Evolutionary conservation across 2,329 filamentous ascomycete species (phyloP).

Genomic region (Fusarium torulosum): DNA sequence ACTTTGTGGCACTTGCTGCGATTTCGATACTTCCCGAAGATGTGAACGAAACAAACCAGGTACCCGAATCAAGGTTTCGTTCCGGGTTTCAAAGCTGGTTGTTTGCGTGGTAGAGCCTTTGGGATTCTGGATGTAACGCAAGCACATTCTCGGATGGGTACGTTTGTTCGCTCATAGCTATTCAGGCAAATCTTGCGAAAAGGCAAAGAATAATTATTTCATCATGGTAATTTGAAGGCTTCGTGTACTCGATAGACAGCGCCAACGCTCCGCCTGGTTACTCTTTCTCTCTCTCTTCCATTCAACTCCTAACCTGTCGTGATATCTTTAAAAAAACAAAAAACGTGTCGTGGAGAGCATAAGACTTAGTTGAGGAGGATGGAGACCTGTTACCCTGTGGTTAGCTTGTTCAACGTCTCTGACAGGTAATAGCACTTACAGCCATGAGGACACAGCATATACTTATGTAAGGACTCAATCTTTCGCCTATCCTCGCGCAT

Average conservation of each 20-base stretch:
- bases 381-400: slow-evolving; percentile 48
- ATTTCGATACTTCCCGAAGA: background rate
- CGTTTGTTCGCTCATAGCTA: background rate
- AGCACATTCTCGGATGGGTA: slow-evolving; percentile 17
- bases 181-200: slow-evolving; percentile 13
- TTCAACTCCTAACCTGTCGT: slow-evolving; percentile 42
- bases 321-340: slow-evolving; percentile 35
- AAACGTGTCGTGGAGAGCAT: slow-evolving; percentile 27
- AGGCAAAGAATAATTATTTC: slow-evolving; percentile 19
- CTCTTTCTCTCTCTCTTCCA: slow-evolving; percentile 15
- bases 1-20: slow-evolving; percentile 7
- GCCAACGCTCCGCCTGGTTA: slow-evolving; percentile 16
- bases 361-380: slow-evolving; percentile 55
- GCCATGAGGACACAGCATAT: slow-evolving; percentile 95
- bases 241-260: slow-evolving; percentile 23
- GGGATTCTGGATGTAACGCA: slow-evolving; percentile 21
- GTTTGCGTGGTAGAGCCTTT: slow-evolving; percentile 5
- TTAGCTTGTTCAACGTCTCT: slow-evolving; percentile 5
- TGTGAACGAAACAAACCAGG: background rate
- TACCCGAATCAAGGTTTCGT: slow-evolving; percentile 10
- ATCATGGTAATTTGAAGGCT: slow-evolving; percentile 20
- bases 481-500: slow-evolving; percentile 89
- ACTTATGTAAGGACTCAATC: slow-evolving; percentile 94
- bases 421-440: slow-evolving; percentile 62
- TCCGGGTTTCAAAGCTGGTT: slow-evolving; percentile 5